Evolutionary conservation across 2,329 filamentous ascomycete genomes (phyloP).

Genomic region (Alternaria alternata): DNA sequence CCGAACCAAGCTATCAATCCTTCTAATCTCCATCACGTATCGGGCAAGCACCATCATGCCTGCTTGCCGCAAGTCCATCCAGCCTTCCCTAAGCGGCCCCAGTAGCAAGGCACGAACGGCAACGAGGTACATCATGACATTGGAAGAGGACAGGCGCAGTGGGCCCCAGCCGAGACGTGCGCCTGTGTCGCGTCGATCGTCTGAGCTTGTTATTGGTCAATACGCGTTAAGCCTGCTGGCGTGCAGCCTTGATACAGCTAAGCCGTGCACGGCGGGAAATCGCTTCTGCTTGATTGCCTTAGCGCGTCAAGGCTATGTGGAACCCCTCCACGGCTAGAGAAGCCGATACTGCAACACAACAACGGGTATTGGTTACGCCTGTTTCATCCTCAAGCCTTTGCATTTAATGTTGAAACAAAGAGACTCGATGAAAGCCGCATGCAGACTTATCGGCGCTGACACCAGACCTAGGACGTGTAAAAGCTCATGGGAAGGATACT

Average conservation of each 20-base stretch:
- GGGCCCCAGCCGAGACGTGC: slow-evolving; percentile 1
- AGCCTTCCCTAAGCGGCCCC: slow-evolving; percentile 5
- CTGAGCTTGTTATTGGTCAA: slow-evolving; percentile 5
- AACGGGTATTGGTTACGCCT: neutral
- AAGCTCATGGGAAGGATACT: neutral
- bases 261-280: slow-evolving; percentile 5
- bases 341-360: neutral
- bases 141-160: slow-evolving; percentile 1
- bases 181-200: neutral
- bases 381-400: neutral
- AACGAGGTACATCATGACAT: slow-evolving; percentile 7
- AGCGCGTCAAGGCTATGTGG: neutral
- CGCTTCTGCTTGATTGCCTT: neutral
- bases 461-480: neutral
- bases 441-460: neutral
- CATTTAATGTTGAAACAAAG: neutral
- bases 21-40: slow-evolving; percentile 5
- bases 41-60: neutral
- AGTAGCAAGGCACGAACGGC: slow-evolving; percentile 8
- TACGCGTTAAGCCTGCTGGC: slow-evolving; percentile 6
- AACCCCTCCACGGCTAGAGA: neutral
- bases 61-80: neutral
- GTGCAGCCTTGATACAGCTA: slow-evolving; percentile 14
- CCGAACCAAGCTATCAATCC: slow-evolving; percentile 4
- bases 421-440: neutral